Evolutionary conservation across 2,329 filamentous ascomycete species (phyloP).

Genomic region (Alternaria sp.): DNA sequence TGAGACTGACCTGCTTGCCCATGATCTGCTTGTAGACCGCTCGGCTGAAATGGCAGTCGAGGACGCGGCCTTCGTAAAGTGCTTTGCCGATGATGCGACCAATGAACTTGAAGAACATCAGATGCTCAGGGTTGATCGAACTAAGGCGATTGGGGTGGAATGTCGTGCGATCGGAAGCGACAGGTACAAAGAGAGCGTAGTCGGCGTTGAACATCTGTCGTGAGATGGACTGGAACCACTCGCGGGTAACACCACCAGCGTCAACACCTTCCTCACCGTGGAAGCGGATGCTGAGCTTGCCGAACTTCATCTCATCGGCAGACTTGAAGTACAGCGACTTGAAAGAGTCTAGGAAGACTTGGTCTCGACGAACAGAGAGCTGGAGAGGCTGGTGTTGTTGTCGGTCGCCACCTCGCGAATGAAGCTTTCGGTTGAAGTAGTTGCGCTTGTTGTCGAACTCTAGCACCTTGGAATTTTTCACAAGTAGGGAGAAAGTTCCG

Average conservation of each 20-base stretch:
- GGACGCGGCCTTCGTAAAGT: slow-evolving; percentile 90
- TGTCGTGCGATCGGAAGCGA: slow-evolving; percentile 95
- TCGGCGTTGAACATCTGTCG: slow-evolving; percentile 99
- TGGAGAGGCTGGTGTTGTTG: slow-evolving; percentile 79
- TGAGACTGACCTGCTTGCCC: slow-evolving; percentile 92
- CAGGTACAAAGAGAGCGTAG: slow-evolving; percentile 94
- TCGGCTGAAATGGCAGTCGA: slow-evolving; percentile 98
- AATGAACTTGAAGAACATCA: slow-evolving; percentile 99
- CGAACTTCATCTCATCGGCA: slow-evolving; percentile 97
- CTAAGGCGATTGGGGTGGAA: slow-evolving; percentile 98
- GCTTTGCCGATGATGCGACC: slow-evolving; percentile 98
- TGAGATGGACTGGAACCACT: slow-evolving; percentile 98
- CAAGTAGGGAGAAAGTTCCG: slow-evolving; percentile 91
- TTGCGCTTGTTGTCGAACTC: slow-evolving; percentile 99
- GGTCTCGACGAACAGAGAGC: slow-evolving; percentile 86
- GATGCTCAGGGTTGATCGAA: slow-evolving; percentile 90
- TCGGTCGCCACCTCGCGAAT: slow-evolving; percentile 71
- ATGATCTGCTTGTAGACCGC: slow-evolving; percentile 98
- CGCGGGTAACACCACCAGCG: slow-evolving; percentile 93
- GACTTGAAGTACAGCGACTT: slow-evolving; percentile 97
- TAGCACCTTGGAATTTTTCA: slow-evolving; percentile 98
- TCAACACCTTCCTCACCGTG: slow-evolving; percentile 97
- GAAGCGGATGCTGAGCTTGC: slow-evolving; percentile 97
- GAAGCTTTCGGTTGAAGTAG: slow-evolving; percentile 94
- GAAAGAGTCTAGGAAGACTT: slow-evolving; percentile 98